phyloP scores from a whole-genome alignment of 2,329 filamentous ascomycete genomes.

The Venturia effusa region DNA sequence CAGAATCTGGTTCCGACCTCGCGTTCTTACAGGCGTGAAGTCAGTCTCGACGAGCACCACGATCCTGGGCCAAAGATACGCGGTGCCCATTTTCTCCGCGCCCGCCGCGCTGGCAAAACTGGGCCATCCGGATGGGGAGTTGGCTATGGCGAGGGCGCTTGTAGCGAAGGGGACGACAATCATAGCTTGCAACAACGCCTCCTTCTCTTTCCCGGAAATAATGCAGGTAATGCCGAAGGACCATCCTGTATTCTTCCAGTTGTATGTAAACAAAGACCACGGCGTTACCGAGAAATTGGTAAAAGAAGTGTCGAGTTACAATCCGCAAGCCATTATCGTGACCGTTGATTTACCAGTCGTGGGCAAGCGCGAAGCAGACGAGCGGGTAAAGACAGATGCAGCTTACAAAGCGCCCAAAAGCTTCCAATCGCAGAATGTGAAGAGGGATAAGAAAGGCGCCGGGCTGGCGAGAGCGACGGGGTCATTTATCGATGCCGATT shows the following conservation, averaged over 20 bases:
- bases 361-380: constrained; percentile 43
- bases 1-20: constrained; percentile 37
- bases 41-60: constrained; percentile 23
- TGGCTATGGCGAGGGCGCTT: constrained; percentile 23
- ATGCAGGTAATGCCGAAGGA: constrained; percentile 13
- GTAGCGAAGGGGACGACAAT: constrained; percentile 17
- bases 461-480: constrained; percentile 47
- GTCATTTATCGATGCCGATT: constrained; percentile 39
- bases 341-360: constrained; percentile 49
- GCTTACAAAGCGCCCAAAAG: constrained; percentile 21
- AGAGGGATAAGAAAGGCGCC: constrained; percentile 44
- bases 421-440: constrained; percentile 27
- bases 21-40: constrained; percentile 32
- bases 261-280: constrained; percentile 50
- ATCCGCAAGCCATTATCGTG: constrained; percentile 45
- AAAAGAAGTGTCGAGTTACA: constrained; percentile 33
- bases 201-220: constrained; percentile 23
- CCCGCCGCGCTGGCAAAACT: constrained; percentile 27
- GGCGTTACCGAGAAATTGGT: constrained; percentile 41
- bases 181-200: constrained; percentile 20
- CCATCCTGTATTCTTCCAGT: constrained; percentile 44
- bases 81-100: constrained; percentile 27
- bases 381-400: constrained; percentile 36
- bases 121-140: constrained; percentile 28
- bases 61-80: constrained; percentile 23